Evolutionary conservation across 768 basidiomycete species (phyloP).

Genomic region (Neoboletus brunneissimus): DNA sequence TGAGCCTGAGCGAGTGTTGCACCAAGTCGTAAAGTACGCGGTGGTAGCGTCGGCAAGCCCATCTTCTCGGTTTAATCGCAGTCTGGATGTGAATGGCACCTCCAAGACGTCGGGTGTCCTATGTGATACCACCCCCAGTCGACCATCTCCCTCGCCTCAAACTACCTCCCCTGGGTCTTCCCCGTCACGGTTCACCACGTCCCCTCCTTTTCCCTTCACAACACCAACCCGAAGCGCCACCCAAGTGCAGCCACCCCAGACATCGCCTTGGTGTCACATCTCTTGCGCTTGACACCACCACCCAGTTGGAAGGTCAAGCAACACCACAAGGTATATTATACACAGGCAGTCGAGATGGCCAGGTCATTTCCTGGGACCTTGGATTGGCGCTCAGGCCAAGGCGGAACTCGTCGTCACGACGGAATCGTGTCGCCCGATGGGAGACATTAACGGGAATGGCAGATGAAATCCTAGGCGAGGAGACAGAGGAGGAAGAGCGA

Average conservation of each 20-base stretch:
- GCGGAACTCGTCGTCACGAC: slow-evolving; percentile 29
- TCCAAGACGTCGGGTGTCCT: slow-evolving; percentile 73
- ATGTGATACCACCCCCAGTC: slow-evolving; percentile 75
- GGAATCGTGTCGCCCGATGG: slow-evolving; percentile 49
- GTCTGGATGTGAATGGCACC: slow-evolving; percentile 40
- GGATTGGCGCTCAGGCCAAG: slow-evolving; percentile 55
- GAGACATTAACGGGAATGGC: slow-evolving; percentile 85
- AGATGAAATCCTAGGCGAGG: slow-evolving; percentile 65
- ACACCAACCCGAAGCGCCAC: slow-evolving; percentile 18
- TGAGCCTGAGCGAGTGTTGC: not conserved
- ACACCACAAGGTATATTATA: slow-evolving; percentile 86
- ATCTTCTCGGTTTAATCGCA: not conserved
- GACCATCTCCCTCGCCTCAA: slow-evolving; percentile 61
- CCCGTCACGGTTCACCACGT: slow-evolving; percentile 62
- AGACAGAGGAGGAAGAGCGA: slow-evolving; percentile 60
- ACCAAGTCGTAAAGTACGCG: slow-evolving; percentile 2
- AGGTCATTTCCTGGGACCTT: slow-evolving; percentile 87
- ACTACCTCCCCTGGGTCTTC: slow-evolving; percentile 63
- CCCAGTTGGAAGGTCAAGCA: slow-evolving; percentile 61
- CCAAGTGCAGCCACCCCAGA: slow-evolving; percentile 51
- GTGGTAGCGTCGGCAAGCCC: not conserved
- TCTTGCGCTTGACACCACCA: slow-evolving; percentile 84
- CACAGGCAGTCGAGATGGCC: slow-evolving; percentile 84
- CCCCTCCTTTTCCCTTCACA: slow-evolving; percentile 59
- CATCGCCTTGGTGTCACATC: slow-evolving; percentile 86